Conservation (phyloP, 257 asterid species). For the Parsonsia alboflavescens region DNA sequence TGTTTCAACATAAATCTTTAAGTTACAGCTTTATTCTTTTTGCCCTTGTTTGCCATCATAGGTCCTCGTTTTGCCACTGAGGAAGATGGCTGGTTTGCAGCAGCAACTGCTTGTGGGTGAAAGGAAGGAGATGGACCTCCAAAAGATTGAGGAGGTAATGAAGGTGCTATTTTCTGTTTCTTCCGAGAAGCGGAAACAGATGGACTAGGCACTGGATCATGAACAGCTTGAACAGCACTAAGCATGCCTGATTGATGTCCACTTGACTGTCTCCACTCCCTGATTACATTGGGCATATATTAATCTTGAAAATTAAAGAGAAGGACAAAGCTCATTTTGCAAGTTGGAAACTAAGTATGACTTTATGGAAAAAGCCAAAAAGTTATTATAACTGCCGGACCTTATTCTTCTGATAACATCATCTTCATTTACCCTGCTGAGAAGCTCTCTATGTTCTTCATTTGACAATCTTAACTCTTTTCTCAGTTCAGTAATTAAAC, state of each 20-base stretch:
- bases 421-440: constrained; percentile 69
- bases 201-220: constrained; percentile 36
- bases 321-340: neutral
- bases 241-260: constrained; percentile 28
- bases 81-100: constrained; percentile 59
- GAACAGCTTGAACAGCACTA: constrained; percentile 23
- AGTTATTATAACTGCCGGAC: constrained; percentile 22
- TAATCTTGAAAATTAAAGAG: neutral
- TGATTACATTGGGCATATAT: constrained; percentile 3
- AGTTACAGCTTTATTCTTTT: constrained; percentile 61
- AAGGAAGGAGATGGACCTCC: constrained; percentile 26
- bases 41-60: constrained; percentile 43
- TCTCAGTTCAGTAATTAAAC: constrained; percentile 84
- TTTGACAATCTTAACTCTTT: constrained; percentile 85
- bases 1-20: neutral
- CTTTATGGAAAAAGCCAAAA: too few relatives aligned
- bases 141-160: constrained; percentile 28
- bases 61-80: constrained; percentile 65
- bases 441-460: constrained; percentile 88
- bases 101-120: constrained; percentile 21
- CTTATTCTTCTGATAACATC: constrained; percentile 75
- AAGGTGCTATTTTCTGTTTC: constrained; percentile 24
- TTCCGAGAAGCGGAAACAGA: constrained; percentile 29
- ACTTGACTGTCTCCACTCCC: constrained; percentile 33
- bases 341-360: neutral